Conservation (phyloP, 495 filamentous ascomycete genomes). For the Neurospora pannonica region DNA sequence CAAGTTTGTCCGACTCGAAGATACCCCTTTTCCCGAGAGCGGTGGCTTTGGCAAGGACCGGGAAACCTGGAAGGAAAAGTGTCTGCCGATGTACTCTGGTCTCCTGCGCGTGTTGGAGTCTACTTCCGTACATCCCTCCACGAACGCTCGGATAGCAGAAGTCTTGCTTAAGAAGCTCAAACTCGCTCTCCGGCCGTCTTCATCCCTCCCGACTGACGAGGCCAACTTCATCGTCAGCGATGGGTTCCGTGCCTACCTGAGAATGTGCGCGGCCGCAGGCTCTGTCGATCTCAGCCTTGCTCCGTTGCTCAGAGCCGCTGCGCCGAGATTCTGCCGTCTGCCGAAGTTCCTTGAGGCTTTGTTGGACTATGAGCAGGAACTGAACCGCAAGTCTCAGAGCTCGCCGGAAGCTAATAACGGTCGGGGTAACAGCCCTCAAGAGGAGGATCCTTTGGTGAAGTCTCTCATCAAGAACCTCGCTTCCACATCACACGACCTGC, state of each 20-base stretch:
- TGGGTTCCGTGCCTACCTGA: constrained; percentile 44
- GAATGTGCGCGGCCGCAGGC: constrained; percentile 38
- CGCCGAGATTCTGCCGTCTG: constrained; percentile 50
- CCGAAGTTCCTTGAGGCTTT: constrained; percentile 59
- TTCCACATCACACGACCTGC: constrained; percentile 58
- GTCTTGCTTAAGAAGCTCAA: constrained; percentile 47
- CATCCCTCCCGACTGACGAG: constrained; percentile 44
- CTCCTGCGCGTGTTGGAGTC: constrained; percentile 39
- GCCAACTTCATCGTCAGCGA: constrained; percentile 48
- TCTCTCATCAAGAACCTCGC: constrained; percentile 62
- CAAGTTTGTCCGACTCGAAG: constrained; percentile 48
- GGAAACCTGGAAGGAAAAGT: constrained; percentile 44
- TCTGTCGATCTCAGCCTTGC: constrained; percentile 45
- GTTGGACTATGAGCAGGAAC: constrained; percentile 46
- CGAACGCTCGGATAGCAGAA: constrained; percentile 44
- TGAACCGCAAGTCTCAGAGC: constrained; percentile 27
- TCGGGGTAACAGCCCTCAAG: constrained; percentile 26
- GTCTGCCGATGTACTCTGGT: constrained; percentile 46
- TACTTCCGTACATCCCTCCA: constrained; percentile 43
- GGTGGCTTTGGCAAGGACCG: constrained; percentile 41
- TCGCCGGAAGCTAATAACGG: constrained; percentile 19
- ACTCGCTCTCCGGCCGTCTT: constrained; percentile 46
- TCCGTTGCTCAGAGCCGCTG: constrained; percentile 49
- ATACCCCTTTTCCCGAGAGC: constrained; percentile 47
- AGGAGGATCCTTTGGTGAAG: constrained; percentile 46